These are phyloP conservation scores for Margaritispora aquatica DNA, from an alignment of 495 filamentous ascomycete genomes.

Conservation along the genomic window DNA sequence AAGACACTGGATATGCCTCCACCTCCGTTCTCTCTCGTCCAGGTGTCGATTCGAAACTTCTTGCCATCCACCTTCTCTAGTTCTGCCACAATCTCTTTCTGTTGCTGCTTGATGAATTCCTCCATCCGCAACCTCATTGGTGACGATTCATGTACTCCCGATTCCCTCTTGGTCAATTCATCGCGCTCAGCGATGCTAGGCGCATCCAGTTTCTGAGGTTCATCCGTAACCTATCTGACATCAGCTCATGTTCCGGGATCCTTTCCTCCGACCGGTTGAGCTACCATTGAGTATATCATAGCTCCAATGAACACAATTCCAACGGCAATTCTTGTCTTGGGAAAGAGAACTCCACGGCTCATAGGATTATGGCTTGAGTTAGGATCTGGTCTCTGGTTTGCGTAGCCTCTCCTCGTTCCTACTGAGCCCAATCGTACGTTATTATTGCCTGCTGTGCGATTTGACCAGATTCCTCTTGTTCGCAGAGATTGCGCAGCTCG, in stretches of 20 bases:
- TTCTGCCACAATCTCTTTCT: constrained; percentile 75
- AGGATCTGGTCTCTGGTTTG: constrained; percentile 9
- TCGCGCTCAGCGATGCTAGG: constrained; percentile 66
- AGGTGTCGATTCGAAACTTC: constrained; percentile 75
- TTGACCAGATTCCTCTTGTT: constrained; percentile 12
- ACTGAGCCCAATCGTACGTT: too few species aligned
- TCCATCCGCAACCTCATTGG: constrained; percentile 99
- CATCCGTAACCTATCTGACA: constrained; percentile 19
- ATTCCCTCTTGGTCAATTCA: constrained; percentile 56
- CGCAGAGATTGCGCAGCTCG: constrained; percentile 3
- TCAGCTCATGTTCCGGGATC: constrained; percentile 7
- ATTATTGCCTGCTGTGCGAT: constrained; percentile 2
- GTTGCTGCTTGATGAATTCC: constrained; percentile 85
- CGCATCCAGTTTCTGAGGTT: constrained; percentile 21
- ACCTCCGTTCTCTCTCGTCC: constrained; percentile 76
- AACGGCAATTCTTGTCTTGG: constrained; percentile 50
- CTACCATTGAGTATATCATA: constrained; percentile 64
- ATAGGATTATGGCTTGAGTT: neutral
- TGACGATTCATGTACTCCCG: constrained; percentile 59
- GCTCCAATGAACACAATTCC: constrained; percentile 56
- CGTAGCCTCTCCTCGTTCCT: constrained; percentile 14
- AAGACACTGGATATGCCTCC: constrained; percentile 87
- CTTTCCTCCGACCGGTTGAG: neutral
- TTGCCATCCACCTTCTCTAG: constrained; percentile 78
- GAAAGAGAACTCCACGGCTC: constrained; percentile 36